phyloP scores from a whole-genome alignment of 2,329 filamentous ascomycete species.

The Scedosporium minutisporum region DNA sequence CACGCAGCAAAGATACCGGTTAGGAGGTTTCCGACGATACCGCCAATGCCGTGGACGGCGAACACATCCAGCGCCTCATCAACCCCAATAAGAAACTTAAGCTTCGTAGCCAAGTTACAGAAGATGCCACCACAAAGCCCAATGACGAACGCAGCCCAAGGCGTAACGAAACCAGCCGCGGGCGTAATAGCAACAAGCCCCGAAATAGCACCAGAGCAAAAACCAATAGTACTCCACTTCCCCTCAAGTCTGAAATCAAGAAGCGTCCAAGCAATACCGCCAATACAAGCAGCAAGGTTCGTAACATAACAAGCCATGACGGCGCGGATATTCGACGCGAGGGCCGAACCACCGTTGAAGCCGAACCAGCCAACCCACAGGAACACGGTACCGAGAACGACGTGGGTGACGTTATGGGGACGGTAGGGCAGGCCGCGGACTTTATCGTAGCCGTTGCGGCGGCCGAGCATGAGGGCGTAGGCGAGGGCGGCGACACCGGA shows the following conservation, averaged over 20 bases:
- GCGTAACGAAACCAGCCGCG: slow-evolving; percentile 70
- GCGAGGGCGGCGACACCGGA: slow-evolving; percentile 63
- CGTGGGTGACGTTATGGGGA: slow-evolving; percentile 65
- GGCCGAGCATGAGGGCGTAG: slow-evolving; percentile 64
- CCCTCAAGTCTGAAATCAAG: slow-evolving; percentile 84
- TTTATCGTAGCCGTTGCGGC: slow-evolving; percentile 52
- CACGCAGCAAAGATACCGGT: slow-evolving; percentile 69
- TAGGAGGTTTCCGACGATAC: slow-evolving; percentile 69
- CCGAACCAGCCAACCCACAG: slow-evolving; percentile 96
- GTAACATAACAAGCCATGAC: slow-evolving; percentile 86
- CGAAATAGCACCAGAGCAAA: slow-evolving; percentile 83
- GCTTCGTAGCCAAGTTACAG: slow-evolving; percentile 81
- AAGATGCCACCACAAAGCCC: slow-evolving; percentile 52
- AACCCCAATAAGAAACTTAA: slow-evolving; percentile 63
- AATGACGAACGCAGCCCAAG: slow-evolving; percentile 49
- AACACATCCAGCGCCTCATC: slow-evolving; percentile 88
- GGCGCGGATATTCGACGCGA: slow-evolving; percentile 74
- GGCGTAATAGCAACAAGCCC: slow-evolving; percentile 83
- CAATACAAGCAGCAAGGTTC: slow-evolving; percentile 74
- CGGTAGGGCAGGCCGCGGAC: slow-evolving; percentile 55
- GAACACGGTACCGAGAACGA: slow-evolving; percentile 63
- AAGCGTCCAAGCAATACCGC: slow-evolving; percentile 73
- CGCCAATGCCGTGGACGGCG: slow-evolving; percentile 78
- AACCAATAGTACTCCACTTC: slow-evolving; percentile 90
- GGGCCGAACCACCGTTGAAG: slow-evolving; percentile 82